phyloP scores from a whole-genome alignment of 1,284 basidiomycete genomes.

The Schizophyllum amplum region DNA sequence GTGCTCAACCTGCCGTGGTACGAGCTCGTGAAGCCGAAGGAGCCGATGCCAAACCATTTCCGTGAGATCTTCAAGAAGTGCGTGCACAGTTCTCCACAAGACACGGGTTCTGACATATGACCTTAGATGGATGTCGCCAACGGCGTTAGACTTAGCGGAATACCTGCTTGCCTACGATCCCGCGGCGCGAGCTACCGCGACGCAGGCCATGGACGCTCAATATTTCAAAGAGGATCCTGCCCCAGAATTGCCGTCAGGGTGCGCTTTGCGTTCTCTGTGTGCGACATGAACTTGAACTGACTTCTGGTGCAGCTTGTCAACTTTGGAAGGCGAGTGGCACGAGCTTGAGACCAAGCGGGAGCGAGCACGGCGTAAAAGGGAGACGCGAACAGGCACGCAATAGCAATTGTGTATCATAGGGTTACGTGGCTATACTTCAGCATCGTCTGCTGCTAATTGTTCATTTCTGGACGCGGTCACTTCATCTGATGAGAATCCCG shows the following conservation, averaged over 20 bases:
- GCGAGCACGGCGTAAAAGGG: constrained; percentile 33
- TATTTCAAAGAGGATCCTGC: constrained; percentile 81
- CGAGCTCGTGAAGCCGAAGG: constrained; percentile 90
- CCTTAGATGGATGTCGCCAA: constrained; percentile 72
- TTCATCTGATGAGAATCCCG: background rate
- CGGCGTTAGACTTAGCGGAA: constrained; percentile 81
- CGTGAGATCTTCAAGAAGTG: constrained; percentile 75
- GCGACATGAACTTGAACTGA: constrained; percentile 13
- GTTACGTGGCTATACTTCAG: background rate
- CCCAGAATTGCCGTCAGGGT: constrained; percentile 68
- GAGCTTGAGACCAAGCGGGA: constrained; percentile 86
- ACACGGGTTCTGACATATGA: constrained; percentile 2
- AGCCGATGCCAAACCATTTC: constrained; percentile 65
- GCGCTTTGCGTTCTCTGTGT: constrained; percentile 24
- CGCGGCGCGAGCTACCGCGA: constrained; percentile 64
- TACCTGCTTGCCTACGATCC: constrained; percentile 83
- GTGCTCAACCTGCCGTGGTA: constrained; percentile 91
- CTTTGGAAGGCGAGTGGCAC: constrained; percentile 91
- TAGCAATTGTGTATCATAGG: background rate
- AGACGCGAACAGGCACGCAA: background rate
- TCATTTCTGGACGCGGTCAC: background rate
- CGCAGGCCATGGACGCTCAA: constrained; percentile 69
- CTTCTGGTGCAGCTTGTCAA: constrained; percentile 43
- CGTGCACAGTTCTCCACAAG: constrained; percentile 19
- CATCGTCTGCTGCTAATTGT: background rate